These are phyloP conservation scores for Colletotrichum truncatum DNA, from an alignment of 2,329 filamentous ascomycete species.

Conservation along the genomic window DNA sequence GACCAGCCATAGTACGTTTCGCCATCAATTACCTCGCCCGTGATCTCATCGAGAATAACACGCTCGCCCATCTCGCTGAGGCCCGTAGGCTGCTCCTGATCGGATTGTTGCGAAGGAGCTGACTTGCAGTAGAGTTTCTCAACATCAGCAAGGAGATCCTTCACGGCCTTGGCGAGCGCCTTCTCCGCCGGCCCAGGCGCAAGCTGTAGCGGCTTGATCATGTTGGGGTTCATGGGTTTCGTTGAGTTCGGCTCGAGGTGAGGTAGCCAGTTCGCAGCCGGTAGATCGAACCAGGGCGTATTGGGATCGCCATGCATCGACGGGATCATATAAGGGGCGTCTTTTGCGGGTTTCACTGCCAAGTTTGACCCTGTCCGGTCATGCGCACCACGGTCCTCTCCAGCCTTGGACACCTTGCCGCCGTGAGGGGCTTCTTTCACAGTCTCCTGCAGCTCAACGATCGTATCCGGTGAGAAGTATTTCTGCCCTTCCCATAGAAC, in stretches of 20 bases:
- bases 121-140: constrained; percentile 72
- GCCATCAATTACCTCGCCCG: constrained; percentile 69
- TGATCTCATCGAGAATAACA: constrained; percentile 71
- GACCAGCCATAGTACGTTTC: constrained; percentile 94
- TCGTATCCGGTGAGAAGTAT: constrained; percentile 66
- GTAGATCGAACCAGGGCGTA: constrained; percentile 82
- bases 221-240: constrained; percentile 75
- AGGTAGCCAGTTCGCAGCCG: constrained; percentile 82
- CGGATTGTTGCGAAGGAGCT: constrained; percentile 50
- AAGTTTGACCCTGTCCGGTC: constrained; percentile 34
- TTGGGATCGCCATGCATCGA: constrained; percentile 79
- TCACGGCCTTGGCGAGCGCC: constrained; percentile 73
- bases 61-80: constrained; percentile 81
- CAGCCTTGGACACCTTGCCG: constrained; percentile 1
- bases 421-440: constrained; percentile 51
- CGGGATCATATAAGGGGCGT: constrained; percentile 76
- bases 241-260: constrained; percentile 81
- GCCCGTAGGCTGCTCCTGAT: constrained; percentile 60
- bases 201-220: constrained; percentile 78
- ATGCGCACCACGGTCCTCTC: constrained; percentile 26
- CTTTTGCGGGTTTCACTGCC: constrained; percentile 47
- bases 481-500: constrained; percentile 74
- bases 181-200: constrained; percentile 73
- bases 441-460: constrained; percentile 68
- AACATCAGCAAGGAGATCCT: constrained; percentile 74